Percentiles rank a stretch among this genome's conserved stretches.
These are phyloP conservation scores for Leptomonas seymouri DNA, from an alignment of 208 protist genomes.

Conservation along the genomic window DNA sequence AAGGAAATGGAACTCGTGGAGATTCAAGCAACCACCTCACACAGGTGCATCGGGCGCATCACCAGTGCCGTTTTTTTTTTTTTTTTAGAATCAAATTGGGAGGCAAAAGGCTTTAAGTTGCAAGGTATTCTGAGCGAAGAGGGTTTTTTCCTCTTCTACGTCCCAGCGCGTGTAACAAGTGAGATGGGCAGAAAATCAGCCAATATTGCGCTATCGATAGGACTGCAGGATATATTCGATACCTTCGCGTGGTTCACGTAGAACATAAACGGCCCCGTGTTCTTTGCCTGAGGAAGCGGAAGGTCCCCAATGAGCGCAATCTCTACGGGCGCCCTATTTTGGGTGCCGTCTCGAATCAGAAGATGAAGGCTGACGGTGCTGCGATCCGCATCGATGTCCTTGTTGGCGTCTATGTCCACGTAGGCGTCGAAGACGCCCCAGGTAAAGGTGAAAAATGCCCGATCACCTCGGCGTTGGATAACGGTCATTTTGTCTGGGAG, in stretches of 20 bases:
- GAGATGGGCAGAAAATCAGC: slow-evolving; percentile 33
- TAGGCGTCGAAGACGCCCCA: slow-evolving; percentile 60
- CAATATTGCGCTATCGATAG: slow-evolving; percentile 26
- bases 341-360: slow-evolving; percentile 38
- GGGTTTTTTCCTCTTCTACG: slow-evolving; percentile 2
- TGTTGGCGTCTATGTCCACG: slow-evolving; percentile 17
- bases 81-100: too few relatives aligned
- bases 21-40: too few relatives aligned
- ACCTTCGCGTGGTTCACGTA: slow-evolving; percentile 64
- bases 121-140: too few relatives aligned
- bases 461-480: slow-evolving; percentile 26
- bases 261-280: slow-evolving; percentile 42
- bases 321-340: slow-evolving; percentile 43
- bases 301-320: slow-evolving; percentile 38
- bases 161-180: slow-evolving; percentile 22
- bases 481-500: slow-evolving; percentile 23
- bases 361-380: slow-evolving; percentile 33
- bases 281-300: slow-evolving; percentile 25
- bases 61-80: too few relatives aligned
- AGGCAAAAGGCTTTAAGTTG: too few relatives aligned
- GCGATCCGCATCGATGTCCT: slow-evolving; percentile 14
- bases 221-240: slow-evolving; percentile 42
- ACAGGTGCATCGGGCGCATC: too few relatives aligned
- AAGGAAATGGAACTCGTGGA: too few relatives aligned
- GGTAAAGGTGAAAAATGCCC: slow-evolving; percentile 47